Percentiles rank a stretch among this genome's conserved stretches.
phyloP scores from a whole-genome alignment of 371 early-diverging fungal genomes.

The Haplosporangium sp. region DNA sequence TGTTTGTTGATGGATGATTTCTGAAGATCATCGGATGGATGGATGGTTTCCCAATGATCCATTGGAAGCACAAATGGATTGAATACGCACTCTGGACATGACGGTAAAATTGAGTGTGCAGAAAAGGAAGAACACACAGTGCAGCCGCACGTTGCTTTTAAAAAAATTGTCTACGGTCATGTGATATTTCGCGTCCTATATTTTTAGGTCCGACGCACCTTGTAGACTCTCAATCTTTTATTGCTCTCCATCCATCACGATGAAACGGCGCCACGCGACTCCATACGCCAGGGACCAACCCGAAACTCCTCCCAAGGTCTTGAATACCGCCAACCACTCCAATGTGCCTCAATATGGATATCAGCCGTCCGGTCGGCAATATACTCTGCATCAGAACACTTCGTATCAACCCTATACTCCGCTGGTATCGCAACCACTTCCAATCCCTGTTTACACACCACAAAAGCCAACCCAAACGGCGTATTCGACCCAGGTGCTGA shows the following conservation, averaged over 20 bases:
- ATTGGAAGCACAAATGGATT: neutral
- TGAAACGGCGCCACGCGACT: slow-evolving; percentile 17
- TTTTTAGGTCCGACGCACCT: too few species aligned
- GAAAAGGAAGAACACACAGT: neutral
- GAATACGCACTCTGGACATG: slow-evolving; percentile 17
- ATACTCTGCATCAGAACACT: neutral
- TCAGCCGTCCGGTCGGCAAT: neutral
- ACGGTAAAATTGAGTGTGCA: neutral
- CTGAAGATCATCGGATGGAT: slow-evolving; percentile 22
- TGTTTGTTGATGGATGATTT: slow-evolving; percentile 2
- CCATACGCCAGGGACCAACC: slow-evolving; percentile 4
- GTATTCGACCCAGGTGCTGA: slow-evolving; percentile 25
- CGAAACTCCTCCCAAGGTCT: neutral
- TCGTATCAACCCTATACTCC: neutral
- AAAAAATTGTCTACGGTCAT: too few species aligned
- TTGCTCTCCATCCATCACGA: neutral
- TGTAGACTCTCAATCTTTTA: neutral
- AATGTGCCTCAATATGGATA: neutral
- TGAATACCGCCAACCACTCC: neutral
- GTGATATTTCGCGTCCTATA: too few species aligned
- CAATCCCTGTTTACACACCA: neutral
- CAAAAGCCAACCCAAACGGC: slow-evolving; percentile 10
- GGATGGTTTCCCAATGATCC: slow-evolving; percentile 18
- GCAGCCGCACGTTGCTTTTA: too few species aligned
- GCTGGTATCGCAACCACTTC: neutral